Evolutionary conservation across 306 rosid genomes (phyloP).

Genomic region (Arachis stenosperma): DNA sequence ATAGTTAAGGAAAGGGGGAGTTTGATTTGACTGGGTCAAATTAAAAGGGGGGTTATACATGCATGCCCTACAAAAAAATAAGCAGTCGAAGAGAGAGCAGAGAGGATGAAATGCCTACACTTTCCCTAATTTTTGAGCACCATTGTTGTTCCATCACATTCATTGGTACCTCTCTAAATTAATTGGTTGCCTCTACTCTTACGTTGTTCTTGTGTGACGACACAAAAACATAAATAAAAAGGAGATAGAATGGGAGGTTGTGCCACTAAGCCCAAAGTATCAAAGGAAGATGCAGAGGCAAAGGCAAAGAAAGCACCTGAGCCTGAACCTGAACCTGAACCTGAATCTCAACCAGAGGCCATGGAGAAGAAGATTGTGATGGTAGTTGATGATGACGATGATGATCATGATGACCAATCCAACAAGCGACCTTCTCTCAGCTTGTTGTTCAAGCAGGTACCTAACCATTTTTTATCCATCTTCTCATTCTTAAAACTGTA

Average conservation of each 20-base stretch:
- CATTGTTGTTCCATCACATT: slow-evolving; percentile 10
- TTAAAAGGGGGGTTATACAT: no score
- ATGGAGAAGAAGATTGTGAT: background rate
- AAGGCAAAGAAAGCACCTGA: slow-evolving; percentile 35
- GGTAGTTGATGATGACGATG: background rate
- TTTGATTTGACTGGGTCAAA: no score
- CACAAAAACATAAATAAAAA: background rate
- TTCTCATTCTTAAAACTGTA: no score
- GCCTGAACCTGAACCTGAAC: slow-evolving; percentile 42
- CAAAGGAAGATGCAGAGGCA: background rate
- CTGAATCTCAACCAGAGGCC: background rate
- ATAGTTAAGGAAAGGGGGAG: no score
- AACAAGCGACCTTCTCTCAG: slow-evolving; percentile 62
- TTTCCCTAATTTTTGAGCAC: slow-evolving; percentile 10
- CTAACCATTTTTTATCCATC: no score
- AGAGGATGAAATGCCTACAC: background rate
- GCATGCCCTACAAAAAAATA: no score
- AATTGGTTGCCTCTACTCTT: no score
- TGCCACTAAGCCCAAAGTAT: slow-evolving; percentile 65
- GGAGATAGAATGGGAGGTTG: slow-evolving; percentile 63
- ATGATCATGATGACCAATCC: slow-evolving; percentile 44
- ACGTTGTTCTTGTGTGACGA: background rate
- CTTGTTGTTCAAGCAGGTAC: slow-evolving; percentile 58
- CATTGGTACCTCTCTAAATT: background rate
- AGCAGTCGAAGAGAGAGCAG: background rate